A percentile compares a stretch with the other conserved stretches of the same genome.
Conservation (phyloP, 2,329 filamentous ascomycete species). For the Penicillium sp. region DNA sequence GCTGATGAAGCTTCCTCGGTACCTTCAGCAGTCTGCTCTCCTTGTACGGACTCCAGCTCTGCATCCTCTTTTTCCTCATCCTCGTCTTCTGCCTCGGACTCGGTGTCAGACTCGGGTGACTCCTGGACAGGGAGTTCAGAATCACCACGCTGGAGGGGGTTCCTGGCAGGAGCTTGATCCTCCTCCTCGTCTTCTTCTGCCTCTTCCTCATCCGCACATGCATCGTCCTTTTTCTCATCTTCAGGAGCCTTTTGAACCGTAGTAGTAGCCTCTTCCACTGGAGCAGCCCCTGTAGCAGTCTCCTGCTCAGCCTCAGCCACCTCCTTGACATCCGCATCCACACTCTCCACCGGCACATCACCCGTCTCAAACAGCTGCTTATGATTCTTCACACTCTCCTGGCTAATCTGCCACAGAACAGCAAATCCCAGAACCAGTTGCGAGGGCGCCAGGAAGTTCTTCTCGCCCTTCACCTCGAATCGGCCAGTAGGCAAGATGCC, state of each 20-base stretch:
- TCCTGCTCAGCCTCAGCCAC: constrained; percentile 32
- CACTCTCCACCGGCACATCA: constrained; percentile 32
- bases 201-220: constrained; percentile 23
- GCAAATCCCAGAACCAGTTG: constrained; percentile 87
- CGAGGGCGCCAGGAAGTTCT: constrained; percentile 88
- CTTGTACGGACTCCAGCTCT: neutral
- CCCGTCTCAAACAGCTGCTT: constrained; percentile 64
- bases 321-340: constrained; percentile 24
- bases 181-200: constrained; percentile 46
- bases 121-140: constrained; percentile 17
- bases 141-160: constrained; percentile 32
- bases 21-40: constrained; percentile 6
- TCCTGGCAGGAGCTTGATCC: constrained; percentile 22
- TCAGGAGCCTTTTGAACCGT: constrained; percentile 18
- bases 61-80: constrained; percentile 30
- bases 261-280: constrained; percentile 21
- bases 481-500: constrained; percentile 74
- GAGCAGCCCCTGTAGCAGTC: constrained; percentile 18
- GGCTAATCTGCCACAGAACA: constrained; percentile 85
- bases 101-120: constrained; percentile 20
- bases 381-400: constrained; percentile 82
- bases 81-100: constrained; percentile 41
- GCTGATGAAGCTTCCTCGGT: constrained; percentile 30
- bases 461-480: constrained; percentile 83
- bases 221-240: constrained; percentile 28